Conservation (phyloP, 2,329 filamentous ascomycete species). For the Hymenoscyphus fraxineus region DNA sequence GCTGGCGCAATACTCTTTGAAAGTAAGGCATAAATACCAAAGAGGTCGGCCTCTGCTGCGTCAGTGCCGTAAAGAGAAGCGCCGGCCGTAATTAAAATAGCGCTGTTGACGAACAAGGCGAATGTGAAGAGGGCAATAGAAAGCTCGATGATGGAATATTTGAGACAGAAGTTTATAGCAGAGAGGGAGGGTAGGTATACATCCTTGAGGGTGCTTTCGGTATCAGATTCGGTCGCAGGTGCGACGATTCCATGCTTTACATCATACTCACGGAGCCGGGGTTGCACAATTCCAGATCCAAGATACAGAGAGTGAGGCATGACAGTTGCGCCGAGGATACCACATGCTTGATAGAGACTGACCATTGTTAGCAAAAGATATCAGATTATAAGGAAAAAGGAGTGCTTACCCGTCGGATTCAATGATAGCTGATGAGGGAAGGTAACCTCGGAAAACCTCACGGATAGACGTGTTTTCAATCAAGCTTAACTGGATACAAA, state of each 20-base stretch:
- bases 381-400: background rate
- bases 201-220: slow-evolving; percentile 38
- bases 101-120: slow-evolving; percentile 78
- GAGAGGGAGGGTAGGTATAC: slow-evolving; percentile 67
- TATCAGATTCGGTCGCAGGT: slow-evolving; percentile 32
- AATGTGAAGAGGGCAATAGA: slow-evolving; percentile 74
- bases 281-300: slow-evolving; percentile 65
- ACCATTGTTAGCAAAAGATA: background rate
- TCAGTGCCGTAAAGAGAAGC: slow-evolving; percentile 58
- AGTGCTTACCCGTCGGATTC: slow-evolving; percentile 48
- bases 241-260: slow-evolving; percentile 48
- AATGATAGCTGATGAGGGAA: slow-evolving; percentile 57
- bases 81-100: slow-evolving; percentile 79
- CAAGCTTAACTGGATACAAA: slow-evolving; percentile 64
- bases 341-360: slow-evolving; percentile 65
- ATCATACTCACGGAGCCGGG: slow-evolving; percentile 62
- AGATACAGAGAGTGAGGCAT: slow-evolving; percentile 69
- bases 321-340: slow-evolving; percentile 72
- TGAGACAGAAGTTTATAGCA: slow-evolving; percentile 71
- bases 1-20: slow-evolving; percentile 64
- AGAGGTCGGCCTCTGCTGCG: slow-evolving; percentile 70
- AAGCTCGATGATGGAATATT: slow-evolving; percentile 69
- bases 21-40: slow-evolving; percentile 73
- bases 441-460: slow-evolving; percentile 61
- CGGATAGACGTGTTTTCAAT: slow-evolving; percentile 53